Percentiles rank a stretch among this genome's conserved stretches.
These are phyloP conservation scores for Termitomyces sp. DNA, from an alignment of 1,284 basidiomycete genomes.

Conservation along the genomic window DNA sequence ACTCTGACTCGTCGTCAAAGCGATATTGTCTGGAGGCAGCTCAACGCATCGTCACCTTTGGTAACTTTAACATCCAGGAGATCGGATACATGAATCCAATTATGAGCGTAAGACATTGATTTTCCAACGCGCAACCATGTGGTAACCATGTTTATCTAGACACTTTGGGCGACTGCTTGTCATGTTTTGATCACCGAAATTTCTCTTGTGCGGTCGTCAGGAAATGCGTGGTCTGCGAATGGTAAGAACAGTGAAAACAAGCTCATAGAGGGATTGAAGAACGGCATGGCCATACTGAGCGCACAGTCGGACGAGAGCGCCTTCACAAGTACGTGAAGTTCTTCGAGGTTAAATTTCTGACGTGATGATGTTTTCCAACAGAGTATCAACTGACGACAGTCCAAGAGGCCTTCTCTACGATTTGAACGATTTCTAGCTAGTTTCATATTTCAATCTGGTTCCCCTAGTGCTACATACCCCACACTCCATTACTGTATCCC, in stretches of 20 bases:
- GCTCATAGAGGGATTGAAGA: conserved; percentile 31
- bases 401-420: conserved; percentile 34
- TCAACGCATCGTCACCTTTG: conserved; percentile 34
- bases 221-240: conserved; percentile 24
- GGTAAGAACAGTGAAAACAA: conserved; percentile 29
- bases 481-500: conserved; percentile 9
- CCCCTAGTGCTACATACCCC: conserved; percentile 12
- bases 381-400: conserved; percentile 37
- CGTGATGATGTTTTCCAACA: conserved; percentile 10
- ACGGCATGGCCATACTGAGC: conserved; percentile 32
- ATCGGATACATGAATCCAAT: conserved; percentile 41
- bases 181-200: conserved; percentile 40
- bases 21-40: conserved; percentile 38
- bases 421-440: conserved; percentile 5
- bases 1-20: conserved; percentile 33
- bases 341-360: neutral
- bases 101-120: conserved; percentile 35
- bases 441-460: neutral
- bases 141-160: conserved; percentile 24
- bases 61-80: conserved; percentile 33
- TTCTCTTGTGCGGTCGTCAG: conserved; percentile 30
- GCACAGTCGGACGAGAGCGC: conserved; percentile 35
- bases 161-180: conserved; percentile 38
- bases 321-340: conserved; percentile 32
- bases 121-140: neutral